Conservation (phyloP, 495 filamentous ascomycete genomes). For the Jackrogersella multiformis region DNA sequence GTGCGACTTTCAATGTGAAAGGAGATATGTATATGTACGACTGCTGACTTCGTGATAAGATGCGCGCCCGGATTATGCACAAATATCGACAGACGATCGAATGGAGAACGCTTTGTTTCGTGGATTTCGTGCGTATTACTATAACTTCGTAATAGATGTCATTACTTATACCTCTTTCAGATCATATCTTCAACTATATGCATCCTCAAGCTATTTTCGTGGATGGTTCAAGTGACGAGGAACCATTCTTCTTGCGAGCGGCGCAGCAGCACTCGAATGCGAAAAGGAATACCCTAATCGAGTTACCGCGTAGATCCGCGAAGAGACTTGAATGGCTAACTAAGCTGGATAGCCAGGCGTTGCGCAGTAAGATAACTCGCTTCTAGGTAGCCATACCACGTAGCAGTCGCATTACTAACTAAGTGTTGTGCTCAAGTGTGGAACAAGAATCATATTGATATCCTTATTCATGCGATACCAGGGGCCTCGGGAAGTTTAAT, state of each 20-base stretch:
- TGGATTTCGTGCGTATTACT: constrained; percentile 51
- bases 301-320: constrained; percentile 67
- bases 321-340: constrained; percentile 79
- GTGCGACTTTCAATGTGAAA: constrained; percentile 41
- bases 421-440: constrained; percentile 63
- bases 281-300: constrained; percentile 65
- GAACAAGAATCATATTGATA: constrained; percentile 77
- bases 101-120: constrained; percentile 53
- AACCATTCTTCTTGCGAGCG: constrained; percentile 63
- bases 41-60: constrained; percentile 51
- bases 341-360: constrained; percentile 73
- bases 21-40: not conserved
- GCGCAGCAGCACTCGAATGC: constrained; percentile 57
- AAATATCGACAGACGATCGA: constrained; percentile 61
- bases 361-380: constrained; percentile 63
- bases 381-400: not conserved
- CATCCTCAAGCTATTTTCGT: constrained; percentile 66
- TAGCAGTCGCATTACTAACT: constrained; percentile 29
- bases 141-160: not conserved
- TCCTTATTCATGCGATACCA: constrained; percentile 76
- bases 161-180: constrained; percentile 39
- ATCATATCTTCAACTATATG: constrained; percentile 63
- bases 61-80: constrained; percentile 62
- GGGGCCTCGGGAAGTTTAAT: constrained; percentile 75
- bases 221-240: constrained; percentile 60